Conservation (phyloP, 2,329 filamentous ascomycete species). For the Fusarium devonianum region DNA sequence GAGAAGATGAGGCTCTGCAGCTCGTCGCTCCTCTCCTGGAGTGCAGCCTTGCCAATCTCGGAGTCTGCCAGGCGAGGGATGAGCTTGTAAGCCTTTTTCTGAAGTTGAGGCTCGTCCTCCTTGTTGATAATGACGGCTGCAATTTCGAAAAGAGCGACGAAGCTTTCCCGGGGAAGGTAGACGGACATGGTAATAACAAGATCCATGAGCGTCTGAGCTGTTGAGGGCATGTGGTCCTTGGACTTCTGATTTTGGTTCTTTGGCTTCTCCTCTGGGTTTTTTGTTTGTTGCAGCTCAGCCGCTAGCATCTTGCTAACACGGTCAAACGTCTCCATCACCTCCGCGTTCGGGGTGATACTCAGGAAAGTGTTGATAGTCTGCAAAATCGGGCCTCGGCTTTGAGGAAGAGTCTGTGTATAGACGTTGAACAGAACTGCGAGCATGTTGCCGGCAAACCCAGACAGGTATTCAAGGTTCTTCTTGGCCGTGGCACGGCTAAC, state of each 20-base stretch:
- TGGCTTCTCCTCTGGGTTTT: constrained; percentile 66
- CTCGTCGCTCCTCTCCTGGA: constrained; percentile 77
- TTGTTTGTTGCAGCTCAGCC: constrained; percentile 65
- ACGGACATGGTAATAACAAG: constrained; percentile 95
- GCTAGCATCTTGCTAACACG: constrained; percentile 87
- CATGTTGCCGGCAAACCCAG: constrained; percentile 83
- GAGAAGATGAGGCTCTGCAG: constrained; percentile 82
- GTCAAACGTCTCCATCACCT: constrained; percentile 87
- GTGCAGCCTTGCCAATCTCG: constrained; percentile 75
- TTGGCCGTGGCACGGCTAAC: constrained; percentile 77
- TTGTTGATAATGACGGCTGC: constrained; percentile 83
- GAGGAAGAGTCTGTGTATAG: constrained; percentile 93
- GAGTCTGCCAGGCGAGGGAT: constrained; percentile 90
- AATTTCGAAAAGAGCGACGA: constrained; percentile 84
- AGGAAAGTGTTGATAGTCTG: constrained; percentile 95
- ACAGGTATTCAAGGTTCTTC: constrained; percentile 83
- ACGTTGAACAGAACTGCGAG: constrained; percentile 98
- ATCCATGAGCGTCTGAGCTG: constrained; percentile 94
- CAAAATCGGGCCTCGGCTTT: constrained; percentile 88
- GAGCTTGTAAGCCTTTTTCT: constrained; percentile 99
- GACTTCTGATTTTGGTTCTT: constrained; percentile 65
- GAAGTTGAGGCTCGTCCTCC: constrained; percentile 85
- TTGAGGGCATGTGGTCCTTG: constrained; percentile 83
- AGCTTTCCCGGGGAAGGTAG: constrained; percentile 88
- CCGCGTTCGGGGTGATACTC: constrained; percentile 79